A percentile compares a stretch with the other conserved stretches of the same genome.
Conservation (phyloP, 768 basidiomycete species). For the Trametes elegans region DNA sequence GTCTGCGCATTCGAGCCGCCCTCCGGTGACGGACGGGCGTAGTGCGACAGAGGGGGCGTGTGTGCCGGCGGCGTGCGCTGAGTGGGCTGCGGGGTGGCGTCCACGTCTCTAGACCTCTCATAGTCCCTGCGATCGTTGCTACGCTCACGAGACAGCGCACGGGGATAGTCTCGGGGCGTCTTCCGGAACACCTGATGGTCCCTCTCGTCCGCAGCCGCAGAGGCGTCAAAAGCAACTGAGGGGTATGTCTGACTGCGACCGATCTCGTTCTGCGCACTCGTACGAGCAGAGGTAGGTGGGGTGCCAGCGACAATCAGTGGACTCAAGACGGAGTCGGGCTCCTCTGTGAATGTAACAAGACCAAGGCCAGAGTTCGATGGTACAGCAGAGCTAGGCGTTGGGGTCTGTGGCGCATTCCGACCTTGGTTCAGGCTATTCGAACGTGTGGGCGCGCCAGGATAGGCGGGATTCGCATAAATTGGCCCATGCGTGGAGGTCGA, state of each 20-base stretch:
- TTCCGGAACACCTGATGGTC: neutral
- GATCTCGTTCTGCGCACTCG: slow-evolving; percentile 12
- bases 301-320: slow-evolving; percentile 23
- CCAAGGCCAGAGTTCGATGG: slow-evolving; percentile 7
- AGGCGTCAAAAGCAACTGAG: slow-evolving; percentile 7
- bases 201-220: slow-evolving; percentile 18
- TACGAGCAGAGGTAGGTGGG: neutral
- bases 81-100: slow-evolving; percentile 7
- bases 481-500: slow-evolving; percentile 16
- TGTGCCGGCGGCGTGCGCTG: slow-evolving; percentile 10
- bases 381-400: slow-evolving; percentile 2
- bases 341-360: slow-evolving; percentile 29
- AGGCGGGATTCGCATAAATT: slow-evolving; percentile 21
- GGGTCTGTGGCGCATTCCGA: slow-evolving; percentile 15
- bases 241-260: slow-evolving; percentile 22
- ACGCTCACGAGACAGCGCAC: slow-evolving; percentile 7
- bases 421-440: slow-evolving; percentile 18
- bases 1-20: neutral
- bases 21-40: slow-evolving; percentile 14
- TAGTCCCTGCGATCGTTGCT: neutral
- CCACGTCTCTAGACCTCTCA: slow-evolving; percentile 1
- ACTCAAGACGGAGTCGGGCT: slow-evolving; percentile 30
- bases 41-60: slow-evolving; percentile 11
- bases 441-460: slow-evolving; percentile 18
- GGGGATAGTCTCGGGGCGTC: slow-evolving; percentile 1